Evolutionary conservation across 345 rosid genomes (phyloP), one percentile per base, ranked within the genome.

Genomic region (Fremontodendron californicum): DNA sequence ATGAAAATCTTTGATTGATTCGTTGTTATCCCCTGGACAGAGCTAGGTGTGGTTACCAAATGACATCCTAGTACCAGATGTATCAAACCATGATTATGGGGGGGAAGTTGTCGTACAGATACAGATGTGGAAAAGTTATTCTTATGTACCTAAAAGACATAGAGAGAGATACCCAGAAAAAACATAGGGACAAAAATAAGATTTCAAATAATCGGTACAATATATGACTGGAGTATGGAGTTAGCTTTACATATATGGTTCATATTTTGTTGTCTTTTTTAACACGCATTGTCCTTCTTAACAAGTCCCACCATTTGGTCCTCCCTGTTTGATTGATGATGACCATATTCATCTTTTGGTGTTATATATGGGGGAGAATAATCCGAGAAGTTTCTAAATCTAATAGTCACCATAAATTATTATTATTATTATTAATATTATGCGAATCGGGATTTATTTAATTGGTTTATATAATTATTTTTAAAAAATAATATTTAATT

Each of bases 1-100:
- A 19, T 71, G 61, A 71, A 71, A 33, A 71, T 71, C 75, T 33
- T 68, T 11, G 45, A 33, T 51, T 33, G 75, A 71, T 71, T 71
- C 75, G 62, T 33, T 19, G 75, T 51, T 71, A 71, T 51, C 75
- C 23, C 60, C 16, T 19, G 74, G 74, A 49, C 43, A 71, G 60
- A 71, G 61, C 74, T 29, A 33, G 75, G 9, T 49, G 75, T 51
- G 75, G 61, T 31, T 49, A 11, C 16, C 27, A 49, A 71, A 51
- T n/a, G 45, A 51, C 60, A 31, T 71, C 45, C 74, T 71, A 31
- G 43, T 33, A 51, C 75, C 75, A 51, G 29, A 33, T 71, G 75
- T 9, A 49, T 71, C 61, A 33, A 51, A 33, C 19, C 61, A 31
- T 51, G 45, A 51, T 51, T 19, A 25, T 13, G 43, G 10, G 18